A percentile compares a stretch with the other conserved stretches of the same genome.
Conservation (phyloP, 2,329 filamentous ascomycete species). For the Ascochyta koolunga region DNA sequence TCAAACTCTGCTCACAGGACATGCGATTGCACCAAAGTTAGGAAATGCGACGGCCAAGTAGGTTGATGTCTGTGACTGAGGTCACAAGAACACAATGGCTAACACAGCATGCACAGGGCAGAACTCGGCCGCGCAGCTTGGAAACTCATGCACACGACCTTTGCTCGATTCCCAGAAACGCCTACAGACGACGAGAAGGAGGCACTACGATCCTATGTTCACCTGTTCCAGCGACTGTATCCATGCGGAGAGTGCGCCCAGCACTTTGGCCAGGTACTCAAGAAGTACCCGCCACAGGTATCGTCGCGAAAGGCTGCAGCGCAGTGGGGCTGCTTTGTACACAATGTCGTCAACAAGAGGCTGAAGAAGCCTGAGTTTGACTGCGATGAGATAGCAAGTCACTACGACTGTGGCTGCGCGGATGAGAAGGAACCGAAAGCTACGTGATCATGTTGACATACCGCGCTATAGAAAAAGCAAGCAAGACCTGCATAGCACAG, state of each 20-base stretch:
- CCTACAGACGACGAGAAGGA: slow-evolving; percentile 66
- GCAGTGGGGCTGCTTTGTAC: slow-evolving; percentile 70
- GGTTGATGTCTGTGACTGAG: slow-evolving; percentile 16
- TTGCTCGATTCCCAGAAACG: slow-evolving; percentile 69
- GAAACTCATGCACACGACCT: slow-evolving; percentile 71
- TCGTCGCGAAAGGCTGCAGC: slow-evolving; percentile 66
- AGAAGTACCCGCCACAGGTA: slow-evolving; percentile 69
- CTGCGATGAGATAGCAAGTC: slow-evolving; percentile 68
- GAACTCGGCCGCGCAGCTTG: slow-evolving; percentile 69
- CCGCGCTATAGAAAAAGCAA: slow-evolving; percentile 19
- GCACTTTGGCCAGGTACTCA: slow-evolving; percentile 66
- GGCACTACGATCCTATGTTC: slow-evolving; percentile 65
- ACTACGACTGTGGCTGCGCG: slow-evolving; percentile 70
- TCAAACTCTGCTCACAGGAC: slow-evolving; percentile 62
- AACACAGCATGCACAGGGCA: slow-evolving; percentile 50
- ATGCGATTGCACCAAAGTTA: slow-evolving; percentile 78
- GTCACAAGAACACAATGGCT: background rate
- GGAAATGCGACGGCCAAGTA: slow-evolving; percentile 80
- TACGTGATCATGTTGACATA: slow-evolving; percentile 20
- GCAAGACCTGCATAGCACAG: slow-evolving; percentile 18
- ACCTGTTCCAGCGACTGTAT: slow-evolving; percentile 69
- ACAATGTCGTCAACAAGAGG: slow-evolving; percentile 70
- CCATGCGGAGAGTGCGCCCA: slow-evolving; percentile 70
- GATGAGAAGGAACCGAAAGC: slow-evolving; percentile 50
- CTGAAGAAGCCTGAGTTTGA: slow-evolving; percentile 67